phyloP scores from a whole-genome alignment of 768 basidiomycete species.

The Tricholoma sp. region DNA sequence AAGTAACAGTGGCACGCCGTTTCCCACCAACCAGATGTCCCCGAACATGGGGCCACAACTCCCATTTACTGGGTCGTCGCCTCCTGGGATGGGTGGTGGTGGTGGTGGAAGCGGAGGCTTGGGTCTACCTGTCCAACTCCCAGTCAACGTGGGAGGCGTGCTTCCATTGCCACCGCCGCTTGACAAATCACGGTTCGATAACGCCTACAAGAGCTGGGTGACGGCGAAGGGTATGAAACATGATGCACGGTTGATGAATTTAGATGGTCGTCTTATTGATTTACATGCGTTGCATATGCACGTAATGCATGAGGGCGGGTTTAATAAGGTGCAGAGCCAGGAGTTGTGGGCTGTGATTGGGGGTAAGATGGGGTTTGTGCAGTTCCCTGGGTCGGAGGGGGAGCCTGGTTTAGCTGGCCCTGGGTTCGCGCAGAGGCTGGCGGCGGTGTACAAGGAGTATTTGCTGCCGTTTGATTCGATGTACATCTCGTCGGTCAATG shows the following conservation, averaged over 20 bases:
- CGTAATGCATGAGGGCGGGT: conserved; percentile 58
- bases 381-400: conserved; percentile 54
- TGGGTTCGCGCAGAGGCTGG: conserved; percentile 53
- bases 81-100: conserved; percentile 9
- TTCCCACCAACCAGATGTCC: conserved; percentile 28
- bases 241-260: conserved; percentile 36
- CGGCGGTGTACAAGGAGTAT: conserved; percentile 55
- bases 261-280: conserved; percentile 56
- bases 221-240: conserved; percentile 33
- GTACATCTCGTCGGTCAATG: conserved; percentile 41
- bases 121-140: background rate
- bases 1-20: conserved; percentile 13
- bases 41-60: conserved; percentile 27
- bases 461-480: conserved; percentile 51
- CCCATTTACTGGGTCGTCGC: conserved; percentile 10
- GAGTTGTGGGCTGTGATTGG: conserved; percentile 65
- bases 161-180: conserved; percentile 32
- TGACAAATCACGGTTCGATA: conserved; percentile 49
- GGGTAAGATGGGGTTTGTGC: conserved; percentile 59
- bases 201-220: conserved; percentile 45
- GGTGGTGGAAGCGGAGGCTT: background rate
- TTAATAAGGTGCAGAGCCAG: conserved; percentile 37
- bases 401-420: conserved; percentile 63
- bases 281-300: conserved; percentile 51
- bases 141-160: background rate